Evolutionary conservation across 768 basidiomycete genomes (phyloP).

Genomic region (Calocera cornea): DNA sequence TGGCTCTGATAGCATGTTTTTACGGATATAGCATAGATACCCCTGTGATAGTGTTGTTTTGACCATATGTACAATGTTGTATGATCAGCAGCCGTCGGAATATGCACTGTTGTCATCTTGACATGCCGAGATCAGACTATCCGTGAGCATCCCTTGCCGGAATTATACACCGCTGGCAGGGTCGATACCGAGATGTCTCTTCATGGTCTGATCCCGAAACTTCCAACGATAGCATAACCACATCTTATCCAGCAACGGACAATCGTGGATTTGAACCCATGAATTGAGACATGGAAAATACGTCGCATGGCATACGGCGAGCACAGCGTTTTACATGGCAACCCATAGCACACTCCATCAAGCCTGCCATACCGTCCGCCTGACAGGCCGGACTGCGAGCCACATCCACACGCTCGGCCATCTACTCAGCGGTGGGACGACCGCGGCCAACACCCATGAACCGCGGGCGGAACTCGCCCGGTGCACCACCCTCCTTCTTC

Average conservation of each 20-base stretch:
- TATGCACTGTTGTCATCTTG: neutral
- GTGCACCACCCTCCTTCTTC: slow-evolving; percentile 80
- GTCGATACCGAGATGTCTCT: neutral
- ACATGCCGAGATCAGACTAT: neutral
- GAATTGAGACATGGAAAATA: slow-evolving; percentile 2
- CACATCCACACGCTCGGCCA: neutral
- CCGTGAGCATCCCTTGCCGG: neutral
- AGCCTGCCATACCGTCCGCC: neutral
- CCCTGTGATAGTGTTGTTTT: neutral
- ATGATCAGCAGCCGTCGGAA: neutral
- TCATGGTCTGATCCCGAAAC: neutral
- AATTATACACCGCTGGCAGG: neutral
- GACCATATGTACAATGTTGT: neutral
- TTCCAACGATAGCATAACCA: neutral
- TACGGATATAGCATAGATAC: too few relatives aligned
- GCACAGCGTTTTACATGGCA: slow-evolving; percentile 6
- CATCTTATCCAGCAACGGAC: neutral
- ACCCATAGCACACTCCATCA: slow-evolving; percentile 1
- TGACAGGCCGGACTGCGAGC: neutral
- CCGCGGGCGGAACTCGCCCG: slow-evolving; percentile 77
- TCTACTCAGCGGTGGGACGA: slow-evolving; percentile 50
- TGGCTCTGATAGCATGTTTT: neutral
- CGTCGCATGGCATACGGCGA: slow-evolving; percentile 2
- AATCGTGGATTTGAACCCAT: neutral
- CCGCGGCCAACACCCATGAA: slow-evolving; percentile 85